phyloP scores from a whole-genome alignment of 768 basidiomycete genomes.

The Tricholoma sp. region DNA sequence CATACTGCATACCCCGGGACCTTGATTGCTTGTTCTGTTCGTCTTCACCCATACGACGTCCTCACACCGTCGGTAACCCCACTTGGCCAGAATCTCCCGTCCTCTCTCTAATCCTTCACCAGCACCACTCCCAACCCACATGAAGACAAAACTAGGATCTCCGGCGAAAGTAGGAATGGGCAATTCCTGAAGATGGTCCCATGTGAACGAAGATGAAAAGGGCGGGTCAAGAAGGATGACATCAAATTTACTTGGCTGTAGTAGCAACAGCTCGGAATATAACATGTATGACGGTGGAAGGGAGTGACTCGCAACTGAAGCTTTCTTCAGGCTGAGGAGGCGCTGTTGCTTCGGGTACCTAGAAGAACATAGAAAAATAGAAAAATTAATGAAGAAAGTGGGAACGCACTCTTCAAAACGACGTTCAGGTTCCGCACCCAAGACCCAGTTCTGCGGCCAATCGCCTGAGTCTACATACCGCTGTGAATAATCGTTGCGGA shows the following conservation, averaged over 20 bases:
- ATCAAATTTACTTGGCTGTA: slow-evolving; percentile 77
- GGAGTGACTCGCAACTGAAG: slow-evolving; percentile 63
- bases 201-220: slow-evolving; percentile 79
- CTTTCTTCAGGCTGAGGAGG: slow-evolving; percentile 77
- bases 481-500: slow-evolving; percentile 92
- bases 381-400: neutral
- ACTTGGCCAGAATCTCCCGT: slow-evolving; percentile 82
- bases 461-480: slow-evolving; percentile 87
- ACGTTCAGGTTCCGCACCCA: slow-evolving; percentile 82
- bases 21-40: slow-evolving; percentile 65
- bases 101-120: slow-evolving; percentile 90
- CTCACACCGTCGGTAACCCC: slow-evolving; percentile 94
- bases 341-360: slow-evolving; percentile 95
- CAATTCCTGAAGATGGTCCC: slow-evolving; percentile 78
- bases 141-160: slow-evolving; percentile 89
- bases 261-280: slow-evolving; percentile 46
- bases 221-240: slow-evolving; percentile 90
- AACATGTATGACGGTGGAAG: slow-evolving; percentile 72
- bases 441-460: slow-evolving; percentile 91
- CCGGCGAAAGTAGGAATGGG: slow-evolving; percentile 80
- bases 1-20: slow-evolving; percentile 59
- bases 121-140: slow-evolving; percentile 94
- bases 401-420: slow-evolving; percentile 89
- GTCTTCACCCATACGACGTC: slow-evolving; percentile 99
- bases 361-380: slow-evolving; percentile 3